Base-by-base conservation (phyloP, 2,329 filamentous ascomycete genomes). In the Cercospora brassicicola region DNA sequence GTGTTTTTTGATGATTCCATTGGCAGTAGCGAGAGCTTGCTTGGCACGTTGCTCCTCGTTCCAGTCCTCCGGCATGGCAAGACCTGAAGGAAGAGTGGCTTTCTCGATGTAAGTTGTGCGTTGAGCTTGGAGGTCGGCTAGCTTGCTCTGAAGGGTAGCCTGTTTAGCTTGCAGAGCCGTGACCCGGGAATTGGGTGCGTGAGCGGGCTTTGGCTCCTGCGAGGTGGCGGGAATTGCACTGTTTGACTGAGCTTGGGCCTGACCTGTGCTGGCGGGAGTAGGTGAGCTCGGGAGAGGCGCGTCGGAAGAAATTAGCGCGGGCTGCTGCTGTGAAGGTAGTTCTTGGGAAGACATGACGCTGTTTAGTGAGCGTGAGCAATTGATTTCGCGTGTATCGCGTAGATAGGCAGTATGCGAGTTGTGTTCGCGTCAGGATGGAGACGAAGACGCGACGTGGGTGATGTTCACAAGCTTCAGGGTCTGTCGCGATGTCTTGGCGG, bases 1-100 rank as follows among this genome's bases (percentile, higher is more conserved):
- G 76, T 91, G 89, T 33, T 81, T 80, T 64, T 87, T 85, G 62
- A 90, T 86, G 9, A 87, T 85, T 20, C 80, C 78, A 48, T 85
- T 81, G 0, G 87, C 82, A 10, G 83, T 81, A 13, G 71, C 78
- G 69, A 81, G 76, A 4, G 80, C 79, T 67, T 72, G 73, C 30
- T 69, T 67, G 26, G 70, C 59, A 45, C 69, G 66, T 39, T 77
- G 68, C 26, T 76, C 74, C 10, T 39, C 39, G 20, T 26, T 65
- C 69, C 73, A 73, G 31, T 74, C 68, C n/a, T 30, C 59, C 3
- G 66, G 75, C 71, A 71, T 74, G 48, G 48, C 74, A 59, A 75
- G 72, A 33, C 65, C 73, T 59, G 69, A 79, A 57, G 72, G 75
- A 3, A 76, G 71, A 39, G 64, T 73, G 20, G 73, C 61, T 13